Percentiles rank a stretch among this genome's conserved stretches.
phyloP scores from a whole-genome alignment of 768 basidiomycete species.

The Coprinopsis sp. region DNA sequence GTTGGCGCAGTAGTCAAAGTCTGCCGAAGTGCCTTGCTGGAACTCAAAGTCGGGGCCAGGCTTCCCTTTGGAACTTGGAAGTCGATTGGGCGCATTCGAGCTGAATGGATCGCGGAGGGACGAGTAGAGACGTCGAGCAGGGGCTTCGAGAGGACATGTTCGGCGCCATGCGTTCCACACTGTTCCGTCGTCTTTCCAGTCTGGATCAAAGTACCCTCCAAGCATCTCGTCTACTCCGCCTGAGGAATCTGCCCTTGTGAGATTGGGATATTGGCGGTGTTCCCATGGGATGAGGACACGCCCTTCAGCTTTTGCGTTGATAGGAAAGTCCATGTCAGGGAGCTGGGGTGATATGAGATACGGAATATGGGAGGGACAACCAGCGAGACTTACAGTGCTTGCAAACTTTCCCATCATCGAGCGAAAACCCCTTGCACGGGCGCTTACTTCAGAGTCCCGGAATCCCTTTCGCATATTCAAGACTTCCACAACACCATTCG shows the following conservation, averaged over 20 bases:
- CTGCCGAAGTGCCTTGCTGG: constrained; percentile 51
- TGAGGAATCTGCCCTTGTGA: constrained; percentile 51
- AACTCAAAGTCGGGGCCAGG: constrained; percentile 63
- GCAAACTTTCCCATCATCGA: constrained; percentile 71
- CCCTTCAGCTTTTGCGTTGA: constrained; percentile 92
- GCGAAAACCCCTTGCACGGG: constrained; percentile 73
- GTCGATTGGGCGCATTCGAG: constrained; percentile 12
- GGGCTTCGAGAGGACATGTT: constrained; percentile 76
- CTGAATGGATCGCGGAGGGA: constrained; percentile 57
- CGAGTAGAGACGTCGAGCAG: constrained; percentile 79
- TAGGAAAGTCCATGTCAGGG: constrained; percentile 91
- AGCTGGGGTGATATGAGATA: constrained; percentile 40
- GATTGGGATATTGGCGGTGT: constrained; percentile 65
- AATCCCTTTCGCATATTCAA: constrained; percentile 57
- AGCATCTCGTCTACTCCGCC: constrained; percentile 54
- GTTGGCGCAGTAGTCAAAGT: constrained; percentile 71
- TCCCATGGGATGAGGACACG: constrained; percentile 94
- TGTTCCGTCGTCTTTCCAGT: constrained; percentile 79
- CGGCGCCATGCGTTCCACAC: constrained; percentile 95
- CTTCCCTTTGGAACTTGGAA: constrained; percentile 12
- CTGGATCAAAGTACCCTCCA: constrained; percentile 65
- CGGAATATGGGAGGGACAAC: background rate
- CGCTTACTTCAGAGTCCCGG: constrained; percentile 65
- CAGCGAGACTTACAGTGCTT: constrained; percentile 42
- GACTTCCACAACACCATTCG: constrained; percentile 54